These are phyloP conservation scores for Gracilaria gracilis DNA, from an alignment of 23 red algal genomes.

Conservation along the genomic window DNA sequence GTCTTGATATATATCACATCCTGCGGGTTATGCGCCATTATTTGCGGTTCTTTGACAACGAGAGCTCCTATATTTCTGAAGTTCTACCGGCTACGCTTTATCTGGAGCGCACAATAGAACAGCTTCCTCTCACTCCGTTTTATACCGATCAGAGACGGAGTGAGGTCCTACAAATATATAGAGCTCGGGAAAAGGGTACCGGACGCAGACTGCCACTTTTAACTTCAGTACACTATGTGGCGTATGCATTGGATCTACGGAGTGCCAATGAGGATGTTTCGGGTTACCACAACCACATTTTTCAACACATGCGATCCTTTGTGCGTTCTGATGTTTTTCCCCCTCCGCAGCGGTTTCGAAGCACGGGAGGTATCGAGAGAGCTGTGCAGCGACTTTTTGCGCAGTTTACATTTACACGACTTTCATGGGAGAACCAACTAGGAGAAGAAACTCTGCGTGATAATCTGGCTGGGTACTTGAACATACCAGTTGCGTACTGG, in stretches of 20 bases:
- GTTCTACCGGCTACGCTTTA: background rate
- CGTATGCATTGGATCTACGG: background rate
- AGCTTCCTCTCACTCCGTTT: background rate
- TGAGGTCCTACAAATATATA: background rate
- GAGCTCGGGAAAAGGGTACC: background rate
- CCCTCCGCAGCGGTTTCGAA: no score
- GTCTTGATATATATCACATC: background rate
- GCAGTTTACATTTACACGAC: no score
- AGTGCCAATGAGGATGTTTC: background rate
- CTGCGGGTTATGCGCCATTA: background rate
- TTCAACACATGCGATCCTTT: no score
- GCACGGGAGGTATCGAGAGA: no score
- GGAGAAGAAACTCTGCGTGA: no score
- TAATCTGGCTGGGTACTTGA: no score
- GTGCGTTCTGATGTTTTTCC: no score
- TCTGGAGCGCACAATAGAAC: background rate
- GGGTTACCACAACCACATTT: background rate
- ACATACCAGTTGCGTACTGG: no score
- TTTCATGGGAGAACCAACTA: no score
- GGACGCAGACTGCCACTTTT: background rate
- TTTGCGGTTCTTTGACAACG: background rate
- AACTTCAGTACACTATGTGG: background rate
- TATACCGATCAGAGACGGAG: background rate
- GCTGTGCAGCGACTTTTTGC: no score
- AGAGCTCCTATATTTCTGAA: background rate